Conservation (phyloP, 768 basidiomycete species). For the Suillus subluteus region DNA sequence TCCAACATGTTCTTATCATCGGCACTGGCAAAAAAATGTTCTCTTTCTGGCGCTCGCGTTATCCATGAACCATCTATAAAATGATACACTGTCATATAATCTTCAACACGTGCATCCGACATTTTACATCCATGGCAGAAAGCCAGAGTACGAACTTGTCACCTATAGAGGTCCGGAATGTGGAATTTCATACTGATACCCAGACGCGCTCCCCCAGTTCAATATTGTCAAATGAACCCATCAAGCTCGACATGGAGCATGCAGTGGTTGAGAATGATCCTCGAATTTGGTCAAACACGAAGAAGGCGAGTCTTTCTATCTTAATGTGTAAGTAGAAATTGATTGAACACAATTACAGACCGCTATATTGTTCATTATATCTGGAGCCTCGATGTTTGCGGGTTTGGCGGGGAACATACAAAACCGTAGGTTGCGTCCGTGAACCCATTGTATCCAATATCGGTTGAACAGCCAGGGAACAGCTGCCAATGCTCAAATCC, state of each 20-base stretch:
- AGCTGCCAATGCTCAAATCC: constrained; percentile 74
- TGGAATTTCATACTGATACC: not conserved
- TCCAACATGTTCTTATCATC: not conserved
- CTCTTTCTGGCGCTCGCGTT: not conserved
- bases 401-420: constrained; percentile 29
- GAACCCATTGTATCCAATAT: not conserved
- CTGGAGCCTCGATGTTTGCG: constrained; percentile 30
- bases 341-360: constrained; percentile 16
- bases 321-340: not conserved
- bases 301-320: constrained; percentile 47
- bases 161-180: not conserved
- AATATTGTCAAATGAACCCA: not conserved
- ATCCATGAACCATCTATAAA: not conserved
- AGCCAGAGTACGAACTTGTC: constrained; percentile 9
- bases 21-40: not conserved
- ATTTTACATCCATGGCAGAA: not conserved
- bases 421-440: constrained; percentile 27
- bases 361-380: constrained; percentile 27
- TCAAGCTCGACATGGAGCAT: constrained; percentile 38
- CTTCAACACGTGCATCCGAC: not conserved
- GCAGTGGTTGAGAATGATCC: constrained; percentile 59
- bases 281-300: constrained; percentile 54
- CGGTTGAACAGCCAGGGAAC: not conserved
- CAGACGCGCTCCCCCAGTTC: not conserved
- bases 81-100: not conserved